Percentiles rank a stretch among this genome's conserved stretches.
Evolutionary conservation across 2,329 filamentous ascomycete species (phyloP).

Genomic region (Fusarium oxysporum): DNA sequence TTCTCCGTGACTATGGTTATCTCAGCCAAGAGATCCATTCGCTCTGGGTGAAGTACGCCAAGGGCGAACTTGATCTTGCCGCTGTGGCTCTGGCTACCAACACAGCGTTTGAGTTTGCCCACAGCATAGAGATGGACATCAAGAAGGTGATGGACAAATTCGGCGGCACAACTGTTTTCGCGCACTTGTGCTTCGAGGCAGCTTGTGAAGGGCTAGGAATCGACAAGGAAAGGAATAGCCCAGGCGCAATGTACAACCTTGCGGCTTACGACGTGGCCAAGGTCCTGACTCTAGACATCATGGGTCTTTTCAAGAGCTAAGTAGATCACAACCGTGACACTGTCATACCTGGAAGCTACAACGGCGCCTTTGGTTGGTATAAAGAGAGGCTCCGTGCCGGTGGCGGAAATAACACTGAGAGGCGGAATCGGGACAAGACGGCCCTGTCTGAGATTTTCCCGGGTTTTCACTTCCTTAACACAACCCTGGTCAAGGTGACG

Average conservation of each 20-base stretch:
- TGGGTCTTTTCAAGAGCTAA: conserved; percentile 5
- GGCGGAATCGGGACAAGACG: conserved; percentile 25
- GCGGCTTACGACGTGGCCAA: conserved; percentile 23
- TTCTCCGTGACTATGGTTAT: conserved; percentile 10
- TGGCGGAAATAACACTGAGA: not conserved
- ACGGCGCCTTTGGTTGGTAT: conserved; percentile 37
- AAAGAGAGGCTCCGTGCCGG: conserved; percentile 4
- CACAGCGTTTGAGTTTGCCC: conserved; percentile 34
- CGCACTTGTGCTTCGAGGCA: not conserved
- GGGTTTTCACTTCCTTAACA: conserved; percentile 19
- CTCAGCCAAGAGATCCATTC: conserved; percentile 12
- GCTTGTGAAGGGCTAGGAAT: conserved; percentile 8
- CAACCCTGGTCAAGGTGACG: not conserved
- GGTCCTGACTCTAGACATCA: not conserved
- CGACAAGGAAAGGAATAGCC: not conserved
- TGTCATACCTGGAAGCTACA: conserved; percentile 13
- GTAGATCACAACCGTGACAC: fast-evolving
- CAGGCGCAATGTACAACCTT: conserved; percentile 13
- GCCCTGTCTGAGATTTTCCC: conserved; percentile 28
- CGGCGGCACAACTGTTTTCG: not conserved
- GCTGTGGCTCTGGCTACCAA: conserved; percentile 38
- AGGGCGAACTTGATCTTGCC: conserved; percentile 25
- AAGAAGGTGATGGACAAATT: conserved; percentile 46
- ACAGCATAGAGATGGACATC: conserved; percentile 57
- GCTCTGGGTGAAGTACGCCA: conserved; percentile 20